Base-by-base conservation (phyloP, 441 rosid species). In the Raphanus hybrid region DNA sequence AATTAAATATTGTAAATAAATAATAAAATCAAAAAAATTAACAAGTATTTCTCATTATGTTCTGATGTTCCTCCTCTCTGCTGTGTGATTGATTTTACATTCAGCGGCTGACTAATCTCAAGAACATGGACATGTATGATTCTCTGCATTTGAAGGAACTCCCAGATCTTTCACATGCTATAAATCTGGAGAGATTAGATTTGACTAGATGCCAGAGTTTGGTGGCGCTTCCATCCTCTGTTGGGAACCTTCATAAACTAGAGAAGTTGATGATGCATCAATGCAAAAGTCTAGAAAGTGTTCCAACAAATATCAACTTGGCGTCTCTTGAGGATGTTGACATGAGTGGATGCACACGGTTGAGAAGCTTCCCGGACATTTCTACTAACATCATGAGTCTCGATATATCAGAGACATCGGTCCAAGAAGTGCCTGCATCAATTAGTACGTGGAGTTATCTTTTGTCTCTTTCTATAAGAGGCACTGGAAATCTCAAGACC, bases 151-250 rank as follows among this genome's bases (percentile, higher is more conserved):
- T 88, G 8, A 32, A 57, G 3, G 37, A 72, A 43, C 2, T 75
- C 4, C 86, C 87, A 0, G 45, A 85, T 61, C 78, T 77, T 80
- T 78, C 7, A 80, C 82, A 64, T 73, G 73, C 73, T 32, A 60
- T 26, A n/a, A 68, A 18, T 48, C 29, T 75, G 2, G 20, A 60
- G 55, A 0, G 0, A 3, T 5, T 85, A 8, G 6, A 58, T 11
- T n/a, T 85, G 26, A 4, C 3, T 50, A n/a, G 18, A 4, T 50
- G 55, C 16, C 7, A 50, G 18, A 50, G 55, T 50, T 50, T 50
- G 55, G 55, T 50, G 18, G 18, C 14, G 55, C 18, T 50, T 50
- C 55, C 18, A n/a, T 50, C 55, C 2, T 50, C 55, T 50, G n/a
- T n/a, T 50, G 55, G 55, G 8, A 50, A 50, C 7, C 55, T 50